Conservation (phyloP, 768 basidiomycete genomes). For the Lentinula detonsa region DNA sequence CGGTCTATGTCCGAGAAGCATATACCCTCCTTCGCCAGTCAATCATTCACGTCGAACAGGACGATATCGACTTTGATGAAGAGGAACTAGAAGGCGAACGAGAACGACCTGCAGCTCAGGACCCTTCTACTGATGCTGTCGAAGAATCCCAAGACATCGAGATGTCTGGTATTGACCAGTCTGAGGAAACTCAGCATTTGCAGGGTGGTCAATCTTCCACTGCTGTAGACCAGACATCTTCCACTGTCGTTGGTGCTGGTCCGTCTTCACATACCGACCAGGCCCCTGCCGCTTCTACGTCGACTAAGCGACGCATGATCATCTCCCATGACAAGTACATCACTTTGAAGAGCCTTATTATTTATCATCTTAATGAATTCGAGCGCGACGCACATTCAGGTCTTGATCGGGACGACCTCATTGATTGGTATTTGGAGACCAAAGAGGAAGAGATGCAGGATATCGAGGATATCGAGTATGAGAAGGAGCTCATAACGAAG, state of each 20-base stretch:
- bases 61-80: constrained; percentile 96
- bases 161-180: constrained; percentile 50
- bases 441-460: constrained; percentile 80
- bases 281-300: constrained; percentile 30
- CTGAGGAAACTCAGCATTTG: constrained; percentile 49
- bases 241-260: constrained; percentile 19
- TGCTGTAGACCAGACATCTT: constrained; percentile 25
- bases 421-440: constrained; percentile 94
- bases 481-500: constrained; percentile 87
- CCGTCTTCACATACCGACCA: constrained; percentile 31
- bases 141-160: constrained; percentile 56
- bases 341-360: constrained; percentile 81
- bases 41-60: constrained; percentile 99
- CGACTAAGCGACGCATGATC: constrained; percentile 69
- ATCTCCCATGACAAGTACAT: constrained; percentile 97
- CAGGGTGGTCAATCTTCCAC: constrained; percentile 30
- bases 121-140: constrained; percentile 25
- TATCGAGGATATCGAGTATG: constrained; percentile 83
- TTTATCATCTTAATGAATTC: constrained; percentile 71
- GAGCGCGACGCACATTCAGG: constrained; percentile 76
- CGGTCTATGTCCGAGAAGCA: constrained; percentile 92
- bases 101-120: constrained; percentile 23
- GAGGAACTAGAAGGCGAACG: constrained; percentile 67
- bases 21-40: constrained; percentile 92
- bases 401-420: constrained; percentile 83